Conservation (phyloP, 1,284 basidiomycete genomes). For the Mycosarcoma maydis region DNA sequence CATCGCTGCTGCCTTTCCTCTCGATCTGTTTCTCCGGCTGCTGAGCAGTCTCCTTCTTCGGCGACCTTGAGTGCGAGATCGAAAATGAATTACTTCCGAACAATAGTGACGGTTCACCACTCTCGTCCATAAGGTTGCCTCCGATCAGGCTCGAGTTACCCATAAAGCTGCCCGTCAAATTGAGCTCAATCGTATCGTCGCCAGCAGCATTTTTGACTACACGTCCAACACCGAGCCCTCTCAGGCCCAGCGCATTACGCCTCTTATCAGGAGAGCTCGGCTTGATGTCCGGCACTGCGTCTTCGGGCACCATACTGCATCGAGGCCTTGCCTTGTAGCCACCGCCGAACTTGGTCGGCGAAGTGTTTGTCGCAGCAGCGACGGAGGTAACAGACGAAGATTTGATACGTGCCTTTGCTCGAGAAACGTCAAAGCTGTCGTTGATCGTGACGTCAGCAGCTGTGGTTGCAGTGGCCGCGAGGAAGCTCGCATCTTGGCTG, state of each 20-base stretch:
- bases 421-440: constrained; percentile 42
- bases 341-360: constrained; percentile 17
- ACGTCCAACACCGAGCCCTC: constrained; percentile 23
- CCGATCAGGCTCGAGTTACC: constrained; percentile 21
- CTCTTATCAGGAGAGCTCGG: constrained; percentile 6
- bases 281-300: constrained; percentile 14
- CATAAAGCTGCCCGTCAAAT: constrained; percentile 37
- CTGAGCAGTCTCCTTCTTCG: background rate
- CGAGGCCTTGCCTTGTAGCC: constrained; percentile 20
- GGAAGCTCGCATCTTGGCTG: constrained; percentile 34
- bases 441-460: constrained; percentile 43
- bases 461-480: constrained; percentile 22
- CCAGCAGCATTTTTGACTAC: constrained; percentile 42
- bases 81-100: constrained; percentile 34
- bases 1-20: constrained; percentile 4
- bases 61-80: constrained; percentile 6
- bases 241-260: constrained; percentile 7
- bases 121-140: constrained; percentile 46
- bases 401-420: constrained; percentile 21
- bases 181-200: constrained; percentile 41
- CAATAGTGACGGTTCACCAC: constrained; percentile 25
- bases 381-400: constrained; percentile 1
- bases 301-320: constrained; percentile 37
- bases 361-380: constrained; percentile 8
- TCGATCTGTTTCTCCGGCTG: background rate